Evolutionary conservation across 441 rosid species (phyloP).

Genomic region (Eutrema salsugineum): DNA sequence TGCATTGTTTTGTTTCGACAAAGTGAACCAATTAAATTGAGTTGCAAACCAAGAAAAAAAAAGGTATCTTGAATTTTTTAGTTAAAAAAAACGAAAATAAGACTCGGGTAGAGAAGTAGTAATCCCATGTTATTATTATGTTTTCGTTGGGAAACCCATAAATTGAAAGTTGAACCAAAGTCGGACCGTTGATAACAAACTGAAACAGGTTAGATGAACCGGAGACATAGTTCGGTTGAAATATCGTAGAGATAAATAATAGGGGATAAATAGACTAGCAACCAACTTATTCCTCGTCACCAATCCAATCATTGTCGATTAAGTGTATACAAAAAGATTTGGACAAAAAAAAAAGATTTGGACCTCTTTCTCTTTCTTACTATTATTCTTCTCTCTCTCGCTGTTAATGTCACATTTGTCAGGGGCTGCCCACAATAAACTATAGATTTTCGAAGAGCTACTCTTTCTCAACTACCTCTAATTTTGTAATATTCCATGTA

Average conservation of each 20-base stretch:
- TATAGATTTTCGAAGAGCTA: not conserved
- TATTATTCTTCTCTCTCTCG: slow-evolving; percentile 14
- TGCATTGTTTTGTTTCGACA: not conserved
- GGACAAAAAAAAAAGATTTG: too few relatives aligned
- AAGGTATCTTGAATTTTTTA: not conserved
- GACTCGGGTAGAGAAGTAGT: not conserved
- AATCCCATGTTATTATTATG: too few relatives aligned
- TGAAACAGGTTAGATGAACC: not conserved
- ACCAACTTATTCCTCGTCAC: slow-evolving; percentile 26
- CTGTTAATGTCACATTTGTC: not conserved
- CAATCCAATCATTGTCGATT: slow-evolving; percentile 22
- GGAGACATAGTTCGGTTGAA: not conserved
- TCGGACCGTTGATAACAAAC: not conserved
- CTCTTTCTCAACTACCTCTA: slow-evolving; percentile 16
- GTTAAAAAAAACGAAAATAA: not conserved
- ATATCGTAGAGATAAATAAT: not conserved
- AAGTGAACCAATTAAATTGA: not conserved
- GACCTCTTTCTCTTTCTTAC: slow-evolving; percentile 18
- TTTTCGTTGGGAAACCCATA: too few relatives aligned
- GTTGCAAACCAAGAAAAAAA: not conserved
- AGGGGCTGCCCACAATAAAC: not conserved
- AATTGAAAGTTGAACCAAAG: not conserved
- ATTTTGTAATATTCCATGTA: not conserved
- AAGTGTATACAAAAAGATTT: too few relatives aligned
- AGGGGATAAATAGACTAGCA: slow-evolving; percentile 6